Evolutionary conservation across 345 rosid genomes (phyloP).

Genomic region (Geranium rotundifolium): DNA sequence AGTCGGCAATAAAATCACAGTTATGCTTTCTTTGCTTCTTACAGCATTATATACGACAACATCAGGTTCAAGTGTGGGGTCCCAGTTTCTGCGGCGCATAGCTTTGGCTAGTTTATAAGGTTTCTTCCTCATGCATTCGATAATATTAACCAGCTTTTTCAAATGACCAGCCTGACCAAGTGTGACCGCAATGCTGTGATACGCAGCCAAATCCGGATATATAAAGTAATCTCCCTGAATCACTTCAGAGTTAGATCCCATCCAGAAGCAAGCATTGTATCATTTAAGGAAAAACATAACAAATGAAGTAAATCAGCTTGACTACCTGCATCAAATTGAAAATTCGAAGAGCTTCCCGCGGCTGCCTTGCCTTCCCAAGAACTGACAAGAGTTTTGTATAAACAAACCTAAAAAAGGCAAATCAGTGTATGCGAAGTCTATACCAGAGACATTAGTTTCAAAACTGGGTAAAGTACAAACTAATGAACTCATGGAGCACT

Average conservation of each 20-base stretch:
- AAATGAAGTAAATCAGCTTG: slow-evolving; percentile 8
- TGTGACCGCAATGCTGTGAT: slow-evolving; percentile 66
- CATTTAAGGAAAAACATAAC: slow-evolving; percentile 1
- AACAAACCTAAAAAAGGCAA: slow-evolving; percentile 59
- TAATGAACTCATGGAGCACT: neutral
- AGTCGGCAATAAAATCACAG: neutral
- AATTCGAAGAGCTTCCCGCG: slow-evolving; percentile 57
- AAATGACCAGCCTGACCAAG: slow-evolving; percentile 83
- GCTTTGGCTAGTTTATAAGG: slow-evolving; percentile 37
- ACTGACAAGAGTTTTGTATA: slow-evolving; percentile 80
- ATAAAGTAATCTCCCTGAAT: slow-evolving; percentile 57
- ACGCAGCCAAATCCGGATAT: slow-evolving; percentile 92
- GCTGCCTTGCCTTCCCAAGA: slow-evolving; percentile 63
- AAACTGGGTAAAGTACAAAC: neutral
- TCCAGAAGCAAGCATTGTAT: slow-evolving; percentile 12
- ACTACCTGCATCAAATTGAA: slow-evolving; percentile 66
- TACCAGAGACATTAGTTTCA: neutral
- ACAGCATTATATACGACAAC: slow-evolving; percentile 88
- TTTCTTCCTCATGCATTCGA: slow-evolving; percentile 72
- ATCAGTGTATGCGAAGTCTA: slow-evolving; percentile 1
- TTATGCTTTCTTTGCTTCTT: slow-evolving; percentile 22
- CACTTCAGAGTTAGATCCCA: slow-evolving; percentile 19
- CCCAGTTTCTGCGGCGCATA: slow-evolving; percentile 52
- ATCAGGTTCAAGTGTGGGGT: slow-evolving; percentile 81
- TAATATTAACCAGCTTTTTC: slow-evolving; percentile 55